Base-by-base conservation (phyloP, 2,329 filamentous ascomycete genomes). In the Coleophoma eucalyptorum region DNA sequence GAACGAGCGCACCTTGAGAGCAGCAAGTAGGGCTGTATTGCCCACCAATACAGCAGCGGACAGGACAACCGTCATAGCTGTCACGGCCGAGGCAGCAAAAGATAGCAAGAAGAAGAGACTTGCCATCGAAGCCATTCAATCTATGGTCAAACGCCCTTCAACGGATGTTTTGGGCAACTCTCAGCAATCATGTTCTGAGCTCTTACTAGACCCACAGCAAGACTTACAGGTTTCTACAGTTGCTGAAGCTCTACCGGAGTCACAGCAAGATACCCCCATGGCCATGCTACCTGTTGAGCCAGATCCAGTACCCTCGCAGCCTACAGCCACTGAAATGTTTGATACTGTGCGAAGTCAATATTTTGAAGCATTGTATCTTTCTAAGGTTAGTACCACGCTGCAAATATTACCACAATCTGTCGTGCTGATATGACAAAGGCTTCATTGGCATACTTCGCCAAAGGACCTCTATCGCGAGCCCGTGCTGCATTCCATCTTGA, bases 371-470 rank as follows among this genome's bases (percentile, higher is more conserved):
- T 67, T 87, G 1, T 85, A 84, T 72, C 75, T 82, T 69, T 83
- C 85, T 50, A 78, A 81, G 74, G 81, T 81, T 66, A 13, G 73
- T 59, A 19, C 33, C 11, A 15, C 45, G n/a, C n/a, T 54, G 5
- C 52, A 67, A 15, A 56, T 64, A 3, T 62, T 64, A 20, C 62
- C 69, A 43, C 40, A 70, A 69, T 51, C 31, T 32, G 58, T 77
- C 35, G 35, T 18, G 13, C 35, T 55, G 76, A 79, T 64, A 58
- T 72, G 11, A 70, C 65, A 8, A 69, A 89, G 78, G 89, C 87
- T 33, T 90, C 89, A 3, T 71, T 93, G 50, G 89, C 89, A 51
- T 94, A 92, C 67, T 92, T 93, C 67, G 86, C 86, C 18, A 94
- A 94, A 71, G 89, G 89, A 1, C 87, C 89, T 1, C 72, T 94